phyloP scores from a whole-genome alignment of 148 eudicot genomes.

The Dysphania ambrosioides region DNA sequence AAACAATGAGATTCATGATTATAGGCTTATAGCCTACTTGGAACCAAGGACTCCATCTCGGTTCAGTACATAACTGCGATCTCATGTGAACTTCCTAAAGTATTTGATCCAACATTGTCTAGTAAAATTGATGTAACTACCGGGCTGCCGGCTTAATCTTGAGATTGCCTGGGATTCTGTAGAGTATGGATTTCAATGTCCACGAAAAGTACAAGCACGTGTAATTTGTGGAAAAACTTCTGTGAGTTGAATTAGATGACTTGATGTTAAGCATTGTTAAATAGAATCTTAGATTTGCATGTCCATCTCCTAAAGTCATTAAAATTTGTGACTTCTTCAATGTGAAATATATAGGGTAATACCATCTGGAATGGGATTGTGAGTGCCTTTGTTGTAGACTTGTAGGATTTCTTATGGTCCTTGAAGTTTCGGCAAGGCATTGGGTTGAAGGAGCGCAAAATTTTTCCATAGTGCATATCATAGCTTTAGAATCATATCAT shows the following conservation, averaged over 20 bases:
- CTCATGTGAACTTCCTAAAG: neutral
- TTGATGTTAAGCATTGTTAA: constrained; percentile 18
- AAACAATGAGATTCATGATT: constrained; percentile 23
- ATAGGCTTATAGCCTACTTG: too few relatives aligned
- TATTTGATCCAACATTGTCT: neutral
- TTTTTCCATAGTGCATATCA: too few relatives aligned
- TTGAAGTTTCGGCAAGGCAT: too few relatives aligned
- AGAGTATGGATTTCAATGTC: neutral
- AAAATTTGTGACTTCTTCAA: constrained; percentile 8
- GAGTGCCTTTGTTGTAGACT: too few relatives aligned
- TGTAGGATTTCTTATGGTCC: too few relatives aligned
- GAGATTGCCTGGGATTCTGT: neutral
- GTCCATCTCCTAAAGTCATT: neutral
- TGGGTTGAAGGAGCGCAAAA: too few relatives aligned
- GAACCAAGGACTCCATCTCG: neutral
- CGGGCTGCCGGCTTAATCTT: neutral
- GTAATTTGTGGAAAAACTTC: too few relatives aligned
- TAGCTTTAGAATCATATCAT: too few relatives aligned
- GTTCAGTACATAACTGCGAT: neutral
- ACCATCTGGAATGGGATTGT: neutral
- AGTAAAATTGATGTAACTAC: neutral
- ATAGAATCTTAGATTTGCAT: neutral
- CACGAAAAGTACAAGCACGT: neutral
- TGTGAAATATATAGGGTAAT: neutral
- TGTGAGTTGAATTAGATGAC: neutral